Base-by-base conservation (phyloP, 352 stramenopile species). In the Pythium folliculosum region DNA sequence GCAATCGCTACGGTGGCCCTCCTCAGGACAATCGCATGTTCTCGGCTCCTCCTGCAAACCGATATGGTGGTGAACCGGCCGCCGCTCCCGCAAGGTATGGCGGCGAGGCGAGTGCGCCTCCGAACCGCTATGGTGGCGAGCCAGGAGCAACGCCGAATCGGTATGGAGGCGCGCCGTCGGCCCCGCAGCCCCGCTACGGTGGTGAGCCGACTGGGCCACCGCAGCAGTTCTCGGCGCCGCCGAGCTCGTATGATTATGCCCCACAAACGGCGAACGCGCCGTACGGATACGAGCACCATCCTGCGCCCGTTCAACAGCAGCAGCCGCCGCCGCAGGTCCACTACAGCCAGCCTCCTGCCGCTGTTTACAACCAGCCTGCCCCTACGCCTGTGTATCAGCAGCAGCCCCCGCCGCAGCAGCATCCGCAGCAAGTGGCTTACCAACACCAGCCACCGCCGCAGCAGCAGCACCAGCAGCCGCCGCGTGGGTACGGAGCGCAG, bases 191-290 rank as follows among this genome's bases (percentile, higher is more conserved):
- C 37, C 59, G 59, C 16, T 65, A 65, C 37, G 59, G 45, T 10
- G 37, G 32, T n/a, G 59, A 65, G 17, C 55, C 12, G 37, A 21
- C n/a, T 45, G 57, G 32, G 7, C 44, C 25, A 17, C 57, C 19
- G 3, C 47, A 48, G 44, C 48, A 63, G 35, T 69, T 43, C 16
- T 51, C 19, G 47, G 63, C 54, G 25, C 53, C 63, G 32, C 32
- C 63, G 58, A 51, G n/a, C 53, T 47, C 53, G 35, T 69, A 63
- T 58, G 63, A 69, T 21, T 69, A 63, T 63, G 44, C 53, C 19
- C 63, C 45, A 16, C 62, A 45, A 35, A 25, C 52, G 45, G 45
- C 10, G 27, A 63, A 38, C 38, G 47, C 32, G 0, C 17, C 53
- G 6, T 69, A 64, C 50, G 63, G 27, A 7, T 69, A 69, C 53